A percentile compares a stretch with the other conserved stretches of the same genome.
phyloP scores from a whole-genome alignment of 192 early-diverging fungal genomes.

The Podila epigama region DNA sequence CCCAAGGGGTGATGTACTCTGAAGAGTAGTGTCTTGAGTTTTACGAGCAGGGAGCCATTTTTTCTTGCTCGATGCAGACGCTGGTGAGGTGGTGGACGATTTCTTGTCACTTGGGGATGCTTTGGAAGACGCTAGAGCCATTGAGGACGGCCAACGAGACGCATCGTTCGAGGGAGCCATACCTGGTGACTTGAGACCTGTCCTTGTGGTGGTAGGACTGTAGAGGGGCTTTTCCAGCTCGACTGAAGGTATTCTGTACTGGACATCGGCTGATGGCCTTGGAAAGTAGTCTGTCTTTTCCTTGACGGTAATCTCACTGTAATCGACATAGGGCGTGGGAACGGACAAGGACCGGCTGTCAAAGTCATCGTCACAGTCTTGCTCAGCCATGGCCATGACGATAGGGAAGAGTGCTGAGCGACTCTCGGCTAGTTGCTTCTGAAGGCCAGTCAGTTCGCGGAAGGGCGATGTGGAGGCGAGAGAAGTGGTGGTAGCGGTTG shows the following conservation, averaged over 20 bases:
- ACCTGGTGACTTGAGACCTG: neutral
- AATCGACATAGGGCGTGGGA: neutral
- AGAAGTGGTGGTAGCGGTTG: too few relatives aligned
- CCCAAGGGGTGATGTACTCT: constrained; percentile 1
- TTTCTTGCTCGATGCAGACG: neutral
- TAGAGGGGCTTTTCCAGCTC: too few relatives aligned
- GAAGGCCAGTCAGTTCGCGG: neutral
- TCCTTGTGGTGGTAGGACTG: neutral
- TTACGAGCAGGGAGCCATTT: neutral
- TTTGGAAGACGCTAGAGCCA: too few relatives aligned
- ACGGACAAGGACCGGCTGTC: neutral
- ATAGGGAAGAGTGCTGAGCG: neutral
- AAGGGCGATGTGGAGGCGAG: neutral
- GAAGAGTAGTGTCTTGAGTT: neutral
- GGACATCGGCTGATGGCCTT: neutral
- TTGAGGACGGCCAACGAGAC: neutral
- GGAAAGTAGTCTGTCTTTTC: neutral
- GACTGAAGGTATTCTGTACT: too few relatives aligned
- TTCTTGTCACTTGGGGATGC: too few relatives aligned
- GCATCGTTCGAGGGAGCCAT: neutral
- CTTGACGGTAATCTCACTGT: neutral
- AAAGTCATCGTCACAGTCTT: neutral
- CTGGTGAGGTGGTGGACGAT: neutral
- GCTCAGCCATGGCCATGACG: constrained; percentile 2
- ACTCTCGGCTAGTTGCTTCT: neutral